Percentiles rank a stretch among this genome's conserved stretches.
phyloP scores from a whole-genome alignment of 1,284 basidiomycete species.

The Volvariella volvacea region DNA sequence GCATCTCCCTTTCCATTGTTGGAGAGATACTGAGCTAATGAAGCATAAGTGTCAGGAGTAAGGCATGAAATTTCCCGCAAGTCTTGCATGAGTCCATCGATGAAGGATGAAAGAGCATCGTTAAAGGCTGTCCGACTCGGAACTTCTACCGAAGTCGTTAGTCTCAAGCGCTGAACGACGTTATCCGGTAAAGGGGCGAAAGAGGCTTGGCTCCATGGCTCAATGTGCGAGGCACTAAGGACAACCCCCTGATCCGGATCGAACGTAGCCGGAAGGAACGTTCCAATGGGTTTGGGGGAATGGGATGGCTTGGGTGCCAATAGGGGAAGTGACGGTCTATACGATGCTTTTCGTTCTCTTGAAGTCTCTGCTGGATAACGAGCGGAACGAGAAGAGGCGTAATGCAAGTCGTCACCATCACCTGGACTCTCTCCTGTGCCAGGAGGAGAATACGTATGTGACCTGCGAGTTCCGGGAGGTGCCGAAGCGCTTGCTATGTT shows the following conservation, averaged over 20 bases:
- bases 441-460: too few species aligned
- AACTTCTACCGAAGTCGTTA: constrained; percentile 51
- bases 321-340: background rate
- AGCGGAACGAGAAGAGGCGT: constrained; percentile 18
- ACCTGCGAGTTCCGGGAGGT: constrained; percentile 4
- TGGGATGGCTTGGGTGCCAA: constrained; percentile 9
- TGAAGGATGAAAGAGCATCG: constrained; percentile 39
- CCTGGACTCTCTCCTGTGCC: too few species aligned
- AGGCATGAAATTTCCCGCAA: constrained; percentile 57
- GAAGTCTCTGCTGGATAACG: constrained; percentile 21
- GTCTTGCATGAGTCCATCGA: constrained; percentile 44
- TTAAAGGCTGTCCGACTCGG: constrained; percentile 50
- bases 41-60: constrained; percentile 44
- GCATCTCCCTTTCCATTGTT: constrained; percentile 26
- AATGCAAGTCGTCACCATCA: background rate
- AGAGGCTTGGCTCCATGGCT: constrained; percentile 50
- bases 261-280: constrained; percentile 21
- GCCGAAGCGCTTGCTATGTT: constrained; percentile 18
- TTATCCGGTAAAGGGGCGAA: constrained; percentile 54
- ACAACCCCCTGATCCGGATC: constrained; percentile 15
- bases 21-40: constrained; percentile 37
- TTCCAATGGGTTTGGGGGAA: constrained; percentile 3
- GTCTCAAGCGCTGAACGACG: constrained; percentile 39
- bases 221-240: constrained; percentile 22
- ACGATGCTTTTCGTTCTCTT: background rate